Percentiles rank a stretch among this genome's conserved stretches.
Conservation (phyloP, 192 early-diverging fungal species). For the Funneliformis geosporum region DNA sequence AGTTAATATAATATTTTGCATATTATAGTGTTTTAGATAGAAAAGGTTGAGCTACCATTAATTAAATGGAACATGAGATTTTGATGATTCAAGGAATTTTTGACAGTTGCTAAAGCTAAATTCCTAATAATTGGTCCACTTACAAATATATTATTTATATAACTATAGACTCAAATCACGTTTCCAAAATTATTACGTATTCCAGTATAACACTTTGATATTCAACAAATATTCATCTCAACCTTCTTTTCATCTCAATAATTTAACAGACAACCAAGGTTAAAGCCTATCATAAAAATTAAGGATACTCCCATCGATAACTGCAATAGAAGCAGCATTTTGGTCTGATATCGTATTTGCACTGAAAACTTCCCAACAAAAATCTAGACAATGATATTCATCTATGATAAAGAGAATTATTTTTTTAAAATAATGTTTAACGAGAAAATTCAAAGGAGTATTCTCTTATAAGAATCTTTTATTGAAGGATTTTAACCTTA, state of each 20-base stretch:
- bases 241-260: not conserved
- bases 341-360: constrained; percentile 41
- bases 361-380: constrained; percentile 43
- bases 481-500: not conserved
- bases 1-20: not conserved
- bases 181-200: not conserved
- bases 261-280: not conserved
- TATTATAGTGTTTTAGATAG: too few relatives aligned
- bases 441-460: not conserved
- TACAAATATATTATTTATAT: not conserved
- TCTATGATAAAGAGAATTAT: constrained; percentile 25
- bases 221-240: too few relatives aligned
- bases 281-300: constrained; percentile 3
- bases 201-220: too few relatives aligned
- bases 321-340: constrained; percentile 65
- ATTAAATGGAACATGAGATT: too few relatives aligned
- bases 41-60: too few relatives aligned
- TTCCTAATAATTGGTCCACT: too few relatives aligned
- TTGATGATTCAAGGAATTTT: too few relatives aligned
- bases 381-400: constrained; percentile 45
- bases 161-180: not conserved
- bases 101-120: too few relatives aligned
- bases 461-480: not conserved
- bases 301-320: constrained; percentile 68
- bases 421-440: constrained; percentile 11